These are phyloP conservation scores for Lachnellula suecica DNA, from an alignment of 2,329 filamentous ascomycete genomes.

Conservation along the genomic window DNA sequence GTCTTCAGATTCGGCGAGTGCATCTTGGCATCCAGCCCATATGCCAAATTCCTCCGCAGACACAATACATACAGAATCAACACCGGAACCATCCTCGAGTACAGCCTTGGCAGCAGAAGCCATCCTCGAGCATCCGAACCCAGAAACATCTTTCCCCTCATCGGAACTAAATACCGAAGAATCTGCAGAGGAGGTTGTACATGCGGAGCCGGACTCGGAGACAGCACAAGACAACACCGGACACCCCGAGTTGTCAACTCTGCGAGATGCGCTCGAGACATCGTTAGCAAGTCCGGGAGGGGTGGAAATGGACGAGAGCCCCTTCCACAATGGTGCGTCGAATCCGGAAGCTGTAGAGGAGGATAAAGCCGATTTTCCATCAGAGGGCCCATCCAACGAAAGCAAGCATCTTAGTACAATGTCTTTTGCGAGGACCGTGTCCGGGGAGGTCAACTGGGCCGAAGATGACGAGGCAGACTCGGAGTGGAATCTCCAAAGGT, in stretches of 20 bases:
- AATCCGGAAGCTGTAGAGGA: constrained; percentile 10
- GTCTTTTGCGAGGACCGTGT: constrained; percentile 64
- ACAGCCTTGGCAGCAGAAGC: constrained; percentile 3
- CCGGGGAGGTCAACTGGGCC: constrained; percentile 59
- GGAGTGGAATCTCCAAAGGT: constrained; percentile 55
- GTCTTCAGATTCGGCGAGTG: constrained; percentile 42
- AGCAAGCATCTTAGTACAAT: constrained; percentile 59
- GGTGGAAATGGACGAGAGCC: constrained; percentile 27
- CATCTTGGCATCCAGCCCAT: constrained; percentile 52
- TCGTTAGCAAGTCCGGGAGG: constrained; percentile 27
- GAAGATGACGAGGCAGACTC: constrained; percentile 51
- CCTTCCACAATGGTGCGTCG: constrained; percentile 18
- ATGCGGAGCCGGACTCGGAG: not conserved
- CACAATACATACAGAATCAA: constrained; percentile 14
- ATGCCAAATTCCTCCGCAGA: constrained; percentile 44
- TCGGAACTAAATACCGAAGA: not conserved
- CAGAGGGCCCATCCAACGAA: constrained; percentile 29
- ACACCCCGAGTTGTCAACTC: constrained; percentile 21
- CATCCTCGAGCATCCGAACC: constrained; percentile 4
- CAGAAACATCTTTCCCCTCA: not conserved
- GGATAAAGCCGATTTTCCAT: constrained; percentile 23
- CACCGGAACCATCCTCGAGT: constrained; percentile 5
- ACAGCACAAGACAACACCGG: constrained; percentile 14
- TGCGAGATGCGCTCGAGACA: constrained; percentile 27
- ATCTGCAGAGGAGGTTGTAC: not conserved